A percentile compares a stretch with the other conserved stretches of the same genome.
Conservation (phyloP, 331 rosid species). For the Prunus yedoensis region DNA sequence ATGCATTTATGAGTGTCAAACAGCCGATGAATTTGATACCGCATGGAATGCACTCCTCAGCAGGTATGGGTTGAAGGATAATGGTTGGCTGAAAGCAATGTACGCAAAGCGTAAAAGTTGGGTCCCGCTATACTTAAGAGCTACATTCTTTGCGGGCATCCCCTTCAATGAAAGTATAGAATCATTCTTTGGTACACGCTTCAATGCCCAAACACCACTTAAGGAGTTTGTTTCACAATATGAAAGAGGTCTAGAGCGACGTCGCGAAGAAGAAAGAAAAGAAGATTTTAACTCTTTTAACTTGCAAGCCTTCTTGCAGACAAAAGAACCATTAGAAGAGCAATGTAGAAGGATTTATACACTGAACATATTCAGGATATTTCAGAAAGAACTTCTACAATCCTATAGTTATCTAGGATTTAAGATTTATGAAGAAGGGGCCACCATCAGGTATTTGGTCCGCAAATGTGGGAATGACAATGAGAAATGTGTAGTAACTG, state of each 20-base stretch:
- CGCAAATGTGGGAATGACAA: slow-evolving; percentile 72
- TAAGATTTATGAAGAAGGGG: slow-evolving; percentile 68
- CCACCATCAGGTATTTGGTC: slow-evolving; percentile 72
- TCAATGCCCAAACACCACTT: slow-evolving; percentile 76
- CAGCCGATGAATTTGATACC: slow-evolving; percentile 71
- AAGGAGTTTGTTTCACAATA: slow-evolving; percentile 71
- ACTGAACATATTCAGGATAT: slow-evolving; percentile 67
- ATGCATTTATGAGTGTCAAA: slow-evolving; percentile 71
- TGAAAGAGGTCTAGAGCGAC: slow-evolving; percentile 82
- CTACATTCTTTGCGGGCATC: slow-evolving; percentile 86
- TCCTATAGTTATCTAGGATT: slow-evolving; percentile 88
- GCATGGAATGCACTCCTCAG: slow-evolving; percentile 67
- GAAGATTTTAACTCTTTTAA: slow-evolving; percentile 78
- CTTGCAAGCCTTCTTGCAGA: slow-evolving; percentile 78
- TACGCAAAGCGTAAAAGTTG: slow-evolving; percentile 78
- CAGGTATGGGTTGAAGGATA: slow-evolving; percentile 74
- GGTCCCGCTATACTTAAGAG: slow-evolving; percentile 76
- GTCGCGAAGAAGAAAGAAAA: slow-evolving; percentile 82
- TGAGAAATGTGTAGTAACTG: slow-evolving; percentile 71
- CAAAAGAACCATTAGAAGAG: slow-evolving; percentile 87
- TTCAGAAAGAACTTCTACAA: slow-evolving; percentile 90
- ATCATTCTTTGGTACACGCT: slow-evolving; percentile 69
- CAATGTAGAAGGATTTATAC: slow-evolving; percentile 88
- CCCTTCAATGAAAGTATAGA: slow-evolving; percentile 63
- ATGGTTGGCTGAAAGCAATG: slow-evolving; percentile 82